These are phyloP conservation scores for Chrysochromulina parva DNA, from an alignment of 78 protist species.

Conservation along the genomic window DNA sequence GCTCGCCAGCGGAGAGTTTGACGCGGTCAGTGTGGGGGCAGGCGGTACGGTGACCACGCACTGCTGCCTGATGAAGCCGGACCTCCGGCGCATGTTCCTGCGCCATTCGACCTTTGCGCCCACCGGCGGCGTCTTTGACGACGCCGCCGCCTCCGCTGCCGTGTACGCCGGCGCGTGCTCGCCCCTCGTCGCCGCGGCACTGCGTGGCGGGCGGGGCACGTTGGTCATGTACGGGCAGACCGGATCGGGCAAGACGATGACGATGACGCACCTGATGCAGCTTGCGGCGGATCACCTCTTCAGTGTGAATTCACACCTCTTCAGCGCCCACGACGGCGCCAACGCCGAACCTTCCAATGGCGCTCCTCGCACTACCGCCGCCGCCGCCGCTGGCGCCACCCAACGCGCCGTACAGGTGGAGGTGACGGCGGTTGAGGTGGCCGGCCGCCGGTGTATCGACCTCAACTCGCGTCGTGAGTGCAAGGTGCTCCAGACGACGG, in stretches of 20 bases:
- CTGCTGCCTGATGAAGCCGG: conserved; percentile 40
- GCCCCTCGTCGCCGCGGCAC: background rate
- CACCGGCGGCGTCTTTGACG: conserved; percentile 16
- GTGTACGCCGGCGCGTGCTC: background rate
- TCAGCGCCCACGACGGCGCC: background rate
- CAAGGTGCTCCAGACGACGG: background rate
- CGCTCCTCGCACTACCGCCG: too few relatives aligned
- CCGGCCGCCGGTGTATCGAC: conserved; percentile 15
- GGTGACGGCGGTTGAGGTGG: background rate
- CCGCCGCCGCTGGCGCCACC: too few relatives aligned
- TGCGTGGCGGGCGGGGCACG: background rate
- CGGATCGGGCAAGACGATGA: background rate
- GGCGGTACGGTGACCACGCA: background rate
- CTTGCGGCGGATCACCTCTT: background rate
- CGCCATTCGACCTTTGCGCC: background rate
- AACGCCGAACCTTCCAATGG: background rate
- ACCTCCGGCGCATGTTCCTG: conserved; percentile 26
- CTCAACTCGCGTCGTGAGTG: background rate
- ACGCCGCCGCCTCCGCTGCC: background rate
- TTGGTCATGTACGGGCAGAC: background rate
- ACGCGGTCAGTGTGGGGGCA: conserved; percentile 12
- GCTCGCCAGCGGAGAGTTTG: background rate
- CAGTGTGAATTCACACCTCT: too few relatives aligned
- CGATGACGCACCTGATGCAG: background rate
- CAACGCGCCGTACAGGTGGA: too few relatives aligned